Evolutionary conservation across 1,284 basidiomycete species (phyloP).

Genomic region (Cutaneotrichosporon sp.): DNA sequence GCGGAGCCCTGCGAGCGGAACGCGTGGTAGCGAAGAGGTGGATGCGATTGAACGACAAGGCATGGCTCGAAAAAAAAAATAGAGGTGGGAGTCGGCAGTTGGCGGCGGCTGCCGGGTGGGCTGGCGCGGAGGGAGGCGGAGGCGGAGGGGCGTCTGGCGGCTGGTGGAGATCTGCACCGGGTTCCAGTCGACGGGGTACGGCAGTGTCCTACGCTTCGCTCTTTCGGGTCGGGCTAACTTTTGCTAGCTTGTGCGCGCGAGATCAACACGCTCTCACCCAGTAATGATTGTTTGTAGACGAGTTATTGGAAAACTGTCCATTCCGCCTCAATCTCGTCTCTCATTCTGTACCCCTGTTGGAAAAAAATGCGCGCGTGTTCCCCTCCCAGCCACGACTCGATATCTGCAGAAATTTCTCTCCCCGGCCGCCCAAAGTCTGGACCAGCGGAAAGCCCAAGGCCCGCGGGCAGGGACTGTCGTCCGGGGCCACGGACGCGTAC

Average conservation of each 20-base stretch:
- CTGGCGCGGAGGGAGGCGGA: not conserved
- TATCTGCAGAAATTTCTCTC: no score
- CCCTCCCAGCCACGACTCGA: no score
- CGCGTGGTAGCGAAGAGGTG: not conserved
- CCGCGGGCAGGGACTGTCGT: not conserved
- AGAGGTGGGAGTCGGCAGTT: not conserved
- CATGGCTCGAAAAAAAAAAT: not conserved
- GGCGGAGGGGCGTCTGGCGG: not conserved
- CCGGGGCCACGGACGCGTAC: not conserved
- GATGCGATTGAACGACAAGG: not conserved
- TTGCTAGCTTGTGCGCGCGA: no score
- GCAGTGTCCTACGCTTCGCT: no score
- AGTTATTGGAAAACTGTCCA: not conserved
- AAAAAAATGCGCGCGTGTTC: not conserved
- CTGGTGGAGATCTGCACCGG: no score
- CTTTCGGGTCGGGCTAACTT: not conserved
- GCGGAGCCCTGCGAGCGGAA: not conserved
- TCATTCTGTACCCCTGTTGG: not conserved
- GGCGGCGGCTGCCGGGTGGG: not conserved
- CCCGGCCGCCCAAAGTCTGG: no score
- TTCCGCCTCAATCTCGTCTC: no score
- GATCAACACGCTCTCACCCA: no score
- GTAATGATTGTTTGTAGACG: not conserved
- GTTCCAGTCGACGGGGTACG: no score
- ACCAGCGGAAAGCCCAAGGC: no score